phyloP scores from a whole-genome alignment of 106 monocot species.

The Dactylorhiza incarnata region DNA sequence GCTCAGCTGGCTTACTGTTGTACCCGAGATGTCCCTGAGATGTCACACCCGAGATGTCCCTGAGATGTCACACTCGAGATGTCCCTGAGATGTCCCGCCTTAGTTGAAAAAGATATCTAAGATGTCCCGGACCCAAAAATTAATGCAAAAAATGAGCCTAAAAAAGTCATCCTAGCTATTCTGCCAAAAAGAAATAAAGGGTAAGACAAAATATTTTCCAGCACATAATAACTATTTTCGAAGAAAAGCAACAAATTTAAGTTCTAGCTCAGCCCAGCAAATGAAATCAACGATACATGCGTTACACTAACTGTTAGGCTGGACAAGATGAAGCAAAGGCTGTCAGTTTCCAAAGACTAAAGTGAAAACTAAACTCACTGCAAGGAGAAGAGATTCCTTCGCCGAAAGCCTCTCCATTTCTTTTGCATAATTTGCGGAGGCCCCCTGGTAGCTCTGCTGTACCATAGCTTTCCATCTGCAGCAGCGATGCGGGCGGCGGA shows the following conservation, averaged over 20 bases:
- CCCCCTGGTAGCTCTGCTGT: constrained; percentile 62
- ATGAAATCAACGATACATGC: neutral
- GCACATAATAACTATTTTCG: neutral
- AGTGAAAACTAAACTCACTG: constrained; percentile 34
- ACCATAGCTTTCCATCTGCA: constrained; percentile 43
- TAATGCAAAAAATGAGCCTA: neutral
- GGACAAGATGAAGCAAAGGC: neutral
- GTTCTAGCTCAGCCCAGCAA: neutral
- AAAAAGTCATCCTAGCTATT: neutral
- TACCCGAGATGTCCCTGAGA: neutral
- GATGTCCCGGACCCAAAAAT: neutral
- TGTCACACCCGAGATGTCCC: neutral
- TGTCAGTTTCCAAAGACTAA: neutral
- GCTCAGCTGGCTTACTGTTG: neutral
- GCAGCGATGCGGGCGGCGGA: constrained; percentile 5
- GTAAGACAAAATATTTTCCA: neutral
- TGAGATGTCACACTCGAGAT: too few species aligned
- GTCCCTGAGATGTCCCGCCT: neutral
- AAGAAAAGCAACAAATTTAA: neutral
- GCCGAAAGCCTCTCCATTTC: constrained; percentile 99
- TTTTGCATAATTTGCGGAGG: constrained; percentile 71
- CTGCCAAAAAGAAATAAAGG: neutral
- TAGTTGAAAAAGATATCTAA: neutral
- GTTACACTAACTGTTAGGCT: neutral
- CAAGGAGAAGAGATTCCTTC: constrained; percentile 95